Conservation (phyloP, 2,329 filamentous ascomycete species). For the Epichloe hybrida region DNA sequence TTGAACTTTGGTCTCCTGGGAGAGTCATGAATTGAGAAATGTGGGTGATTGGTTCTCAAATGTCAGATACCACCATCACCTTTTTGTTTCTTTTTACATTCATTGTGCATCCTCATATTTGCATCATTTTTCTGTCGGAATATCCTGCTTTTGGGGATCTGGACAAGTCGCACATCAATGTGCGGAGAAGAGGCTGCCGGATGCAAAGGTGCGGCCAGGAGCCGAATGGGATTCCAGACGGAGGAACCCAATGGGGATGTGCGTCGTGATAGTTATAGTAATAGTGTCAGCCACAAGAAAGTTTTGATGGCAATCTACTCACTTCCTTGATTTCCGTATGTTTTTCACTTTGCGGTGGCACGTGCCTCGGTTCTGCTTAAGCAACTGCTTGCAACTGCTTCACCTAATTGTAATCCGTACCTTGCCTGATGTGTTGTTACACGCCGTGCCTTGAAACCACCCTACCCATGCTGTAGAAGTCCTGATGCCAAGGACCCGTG, state of each 20-base stretch:
- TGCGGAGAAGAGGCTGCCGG: slow-evolving; percentile 7
- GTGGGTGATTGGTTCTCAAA: background rate
- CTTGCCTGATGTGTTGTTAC: too few relatives aligned
- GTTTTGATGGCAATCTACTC: slow-evolving; percentile 9
- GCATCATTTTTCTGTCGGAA: background rate
- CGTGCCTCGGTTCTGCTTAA: too few relatives aligned
- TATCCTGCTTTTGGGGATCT: background rate
- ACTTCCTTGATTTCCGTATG: background rate
- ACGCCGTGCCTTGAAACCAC: too few relatives aligned
- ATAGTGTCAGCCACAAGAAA: slow-evolving; percentile 14
- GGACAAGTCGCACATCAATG: background rate
- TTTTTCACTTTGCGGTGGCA: background rate
- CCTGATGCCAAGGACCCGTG: too few relatives aligned
- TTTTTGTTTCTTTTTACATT: background rate
- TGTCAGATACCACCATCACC: background rate
- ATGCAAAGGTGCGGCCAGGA: slow-evolving; percentile 4
- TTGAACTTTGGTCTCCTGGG: background rate
- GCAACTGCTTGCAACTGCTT: too few relatives aligned
- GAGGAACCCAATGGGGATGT: slow-evolving; percentile 1
- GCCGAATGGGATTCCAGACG: slow-evolving; percentile 3
- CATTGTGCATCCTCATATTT: slow-evolving; percentile 1
- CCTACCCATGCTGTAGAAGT: too few relatives aligned
- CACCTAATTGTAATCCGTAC: too few relatives aligned
- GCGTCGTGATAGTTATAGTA: slow-evolving; percentile 17
- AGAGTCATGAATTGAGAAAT: background rate